Conservation (phyloP, 2,329 filamentous ascomycete species). For the Metarhizium rileyi region DNA sequence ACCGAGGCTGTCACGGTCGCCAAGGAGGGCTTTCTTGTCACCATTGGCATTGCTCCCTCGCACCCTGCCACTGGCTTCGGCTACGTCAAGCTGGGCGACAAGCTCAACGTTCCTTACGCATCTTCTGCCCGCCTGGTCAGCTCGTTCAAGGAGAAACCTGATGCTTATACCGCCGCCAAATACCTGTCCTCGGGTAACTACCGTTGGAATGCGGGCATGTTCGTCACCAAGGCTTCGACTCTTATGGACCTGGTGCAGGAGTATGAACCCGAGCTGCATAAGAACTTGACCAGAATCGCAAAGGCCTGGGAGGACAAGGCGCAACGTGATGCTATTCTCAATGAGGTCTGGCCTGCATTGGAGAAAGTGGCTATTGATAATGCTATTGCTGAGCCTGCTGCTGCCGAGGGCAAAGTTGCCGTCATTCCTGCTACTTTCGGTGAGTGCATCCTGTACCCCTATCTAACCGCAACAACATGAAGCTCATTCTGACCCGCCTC, state of each 20-base stretch:
- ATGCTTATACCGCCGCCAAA: slow-evolving; percentile 17
- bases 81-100: slow-evolving; percentile 17
- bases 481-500: slow-evolving; percentile 1
- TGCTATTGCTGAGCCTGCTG: slow-evolving; percentile 18
- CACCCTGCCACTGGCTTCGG: slow-evolving; percentile 18
- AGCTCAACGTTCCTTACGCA: slow-evolving; percentile 11
- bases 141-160: slow-evolving; percentile 18
- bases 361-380: slow-evolving; percentile 18
- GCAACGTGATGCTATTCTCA: slow-evolving; percentile 11
- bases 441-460: background rate
- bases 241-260: slow-evolving; percentile 17
- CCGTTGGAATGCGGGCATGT: slow-evolving; percentile 19
- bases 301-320: slow-evolving; percentile 16
- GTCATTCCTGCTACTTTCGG: slow-evolving; percentile 18
- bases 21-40: slow-evolving; percentile 17
- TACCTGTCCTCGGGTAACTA: slow-evolving; percentile 17
- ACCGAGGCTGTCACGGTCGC: slow-evolving; percentile 17
- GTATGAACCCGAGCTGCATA: slow-evolving; percentile 14
- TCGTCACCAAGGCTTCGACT: slow-evolving; percentile 17
- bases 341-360: slow-evolving; percentile 15
- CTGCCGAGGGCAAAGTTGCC: slow-evolving; percentile 16
- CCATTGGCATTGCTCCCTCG: slow-evolving; percentile 18
- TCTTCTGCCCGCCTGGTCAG: slow-evolving; percentile 15
- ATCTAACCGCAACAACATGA: background rate
- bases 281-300: slow-evolving; percentile 13